phyloP scores from a whole-genome alignment of 2,329 filamentous ascomycete genomes.

The Hymenoscyphus repandus region DNA sequence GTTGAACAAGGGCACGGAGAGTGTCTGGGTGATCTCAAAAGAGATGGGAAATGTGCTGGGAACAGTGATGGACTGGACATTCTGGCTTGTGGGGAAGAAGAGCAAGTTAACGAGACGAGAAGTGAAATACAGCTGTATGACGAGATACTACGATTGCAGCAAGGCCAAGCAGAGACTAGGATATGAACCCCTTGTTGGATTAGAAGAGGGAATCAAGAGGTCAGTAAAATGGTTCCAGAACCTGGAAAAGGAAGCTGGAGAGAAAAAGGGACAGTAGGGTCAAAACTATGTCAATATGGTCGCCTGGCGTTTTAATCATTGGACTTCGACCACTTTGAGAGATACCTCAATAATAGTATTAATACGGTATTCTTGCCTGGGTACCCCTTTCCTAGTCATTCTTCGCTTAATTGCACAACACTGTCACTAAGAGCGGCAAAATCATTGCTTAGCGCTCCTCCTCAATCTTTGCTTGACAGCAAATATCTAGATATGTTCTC shows the following conservation, averaged over 20 bases:
- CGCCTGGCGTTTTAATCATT: too few relatives aligned
- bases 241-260: slow-evolving; percentile 18
- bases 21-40: slow-evolving; percentile 50
- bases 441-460: too few relatives aligned
- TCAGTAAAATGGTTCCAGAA: slow-evolving; percentile 25
- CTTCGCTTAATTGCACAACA: too few relatives aligned
- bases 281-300: background rate
- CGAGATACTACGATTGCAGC: slow-evolving; percentile 69
- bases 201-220: slow-evolving; percentile 55
- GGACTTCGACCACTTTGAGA: background rate
- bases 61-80: slow-evolving; percentile 47
- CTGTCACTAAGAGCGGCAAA: too few relatives aligned
- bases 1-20: slow-evolving; percentile 43
- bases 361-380: background rate
- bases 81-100: slow-evolving; percentile 43
- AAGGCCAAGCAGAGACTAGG: slow-evolving; percentile 69
- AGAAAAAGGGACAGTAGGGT: slow-evolving; percentile 27
- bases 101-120: slow-evolving; percentile 43
- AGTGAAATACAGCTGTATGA: slow-evolving; percentile 65
- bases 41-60: slow-evolving; percentile 48
- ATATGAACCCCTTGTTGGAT: slow-evolving; percentile 60
- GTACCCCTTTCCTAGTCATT: too few relatives aligned
- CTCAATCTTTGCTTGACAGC: too few relatives aligned
- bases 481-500: too few relatives aligned
- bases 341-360: background rate